Percentiles rank a stretch among this genome's conserved stretches.
Evolutionary conservation across 2,329 filamentous ascomycete species (phyloP).

Genomic region (Biscogniauxia sp.): DNA sequence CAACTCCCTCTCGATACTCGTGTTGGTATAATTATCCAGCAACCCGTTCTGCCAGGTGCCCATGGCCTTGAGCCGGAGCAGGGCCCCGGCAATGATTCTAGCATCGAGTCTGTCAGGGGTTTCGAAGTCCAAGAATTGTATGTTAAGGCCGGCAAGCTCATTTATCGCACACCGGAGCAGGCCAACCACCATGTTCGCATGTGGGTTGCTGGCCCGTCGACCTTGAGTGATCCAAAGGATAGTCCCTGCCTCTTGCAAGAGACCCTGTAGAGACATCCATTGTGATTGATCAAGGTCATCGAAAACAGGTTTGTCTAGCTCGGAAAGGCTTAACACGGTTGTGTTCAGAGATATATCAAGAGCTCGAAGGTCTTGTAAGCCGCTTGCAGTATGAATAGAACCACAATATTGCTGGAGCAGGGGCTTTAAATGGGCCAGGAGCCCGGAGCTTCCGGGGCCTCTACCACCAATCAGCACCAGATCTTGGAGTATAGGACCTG

Average conservation of each 20-base stretch:
- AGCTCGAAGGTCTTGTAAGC: not conserved
- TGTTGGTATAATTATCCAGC: not conserved
- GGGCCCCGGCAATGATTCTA: not conserved
- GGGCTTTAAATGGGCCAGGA: not conserved
- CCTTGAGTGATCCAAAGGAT: slow-evolving; percentile 12
- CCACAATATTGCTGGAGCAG: not conserved
- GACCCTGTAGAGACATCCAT: slow-evolving; percentile 2
- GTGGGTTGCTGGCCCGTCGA: slow-evolving; percentile 2
- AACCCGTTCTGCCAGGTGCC: not conserved
- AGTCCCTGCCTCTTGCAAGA: not conserved
- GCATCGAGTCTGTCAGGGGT: not conserved
- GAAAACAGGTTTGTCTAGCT: not conserved
- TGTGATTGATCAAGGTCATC: not conserved
- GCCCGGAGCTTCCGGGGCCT: not conserved
- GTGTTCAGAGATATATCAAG: not conserved
- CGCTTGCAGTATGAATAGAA: not conserved
- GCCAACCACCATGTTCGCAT: slow-evolving; percentile 13
- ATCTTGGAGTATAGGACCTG: not conserved
- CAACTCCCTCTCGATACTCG: not conserved
- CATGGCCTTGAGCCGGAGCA: slow-evolving; percentile 3
- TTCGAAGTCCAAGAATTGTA: slow-evolving; percentile 6
- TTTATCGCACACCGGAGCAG: not conserved
- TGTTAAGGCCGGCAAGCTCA: slow-evolving; percentile 2
- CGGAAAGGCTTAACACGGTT: not conserved
- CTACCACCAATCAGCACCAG: slow-evolving; percentile 1